Evolutionary conservation across 441 rosid species (phyloP).

Genomic region (Hura crepitans): DNA sequence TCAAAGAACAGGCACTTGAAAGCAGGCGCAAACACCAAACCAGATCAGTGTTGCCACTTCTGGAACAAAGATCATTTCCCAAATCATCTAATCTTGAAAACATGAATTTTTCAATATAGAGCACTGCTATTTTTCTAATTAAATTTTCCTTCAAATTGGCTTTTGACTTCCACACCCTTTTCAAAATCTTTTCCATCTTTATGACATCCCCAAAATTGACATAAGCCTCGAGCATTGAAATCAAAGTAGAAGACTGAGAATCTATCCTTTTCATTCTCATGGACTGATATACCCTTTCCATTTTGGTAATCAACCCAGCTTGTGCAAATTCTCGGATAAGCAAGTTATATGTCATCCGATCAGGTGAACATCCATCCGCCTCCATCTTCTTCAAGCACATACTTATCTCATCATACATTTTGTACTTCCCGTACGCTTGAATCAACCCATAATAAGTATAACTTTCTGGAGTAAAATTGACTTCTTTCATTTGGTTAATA

Average conservation of each 20-base stretch:
- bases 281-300: constrained; percentile 48
- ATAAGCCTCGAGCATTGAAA: constrained; percentile 64
- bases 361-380: constrained; percentile 48
- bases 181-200: constrained; percentile 56
- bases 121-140: constrained; percentile 49
- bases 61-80: constrained; percentile 44
- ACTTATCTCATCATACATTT: constrained; percentile 62
- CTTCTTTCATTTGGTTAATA: constrained; percentile 47
- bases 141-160: constrained; percentile 42
- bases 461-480: constrained; percentile 33
- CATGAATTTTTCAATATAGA: constrained; percentile 59
- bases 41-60: constrained; percentile 41
- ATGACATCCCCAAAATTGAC: constrained; percentile 47
- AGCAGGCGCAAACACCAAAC: constrained; percentile 67
- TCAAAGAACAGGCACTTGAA: constrained; percentile 55
- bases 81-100: constrained; percentile 60
- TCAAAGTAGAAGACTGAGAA: constrained; percentile 40
- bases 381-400: constrained; percentile 61
- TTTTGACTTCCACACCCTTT: constrained; percentile 35
- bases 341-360: constrained; percentile 57
- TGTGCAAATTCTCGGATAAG: constrained; percentile 51
- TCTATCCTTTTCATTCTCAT: constrained; percentile 49
- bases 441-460: constrained; percentile 61
- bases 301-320: constrained; percentile 57
- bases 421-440: constrained; percentile 51